Evolutionary conservation across 2,329 filamentous ascomycete genomes (phyloP), one percentile per base, ranked within the genome.

Genomic region (Akanthomyces dipterigenus): DNA sequence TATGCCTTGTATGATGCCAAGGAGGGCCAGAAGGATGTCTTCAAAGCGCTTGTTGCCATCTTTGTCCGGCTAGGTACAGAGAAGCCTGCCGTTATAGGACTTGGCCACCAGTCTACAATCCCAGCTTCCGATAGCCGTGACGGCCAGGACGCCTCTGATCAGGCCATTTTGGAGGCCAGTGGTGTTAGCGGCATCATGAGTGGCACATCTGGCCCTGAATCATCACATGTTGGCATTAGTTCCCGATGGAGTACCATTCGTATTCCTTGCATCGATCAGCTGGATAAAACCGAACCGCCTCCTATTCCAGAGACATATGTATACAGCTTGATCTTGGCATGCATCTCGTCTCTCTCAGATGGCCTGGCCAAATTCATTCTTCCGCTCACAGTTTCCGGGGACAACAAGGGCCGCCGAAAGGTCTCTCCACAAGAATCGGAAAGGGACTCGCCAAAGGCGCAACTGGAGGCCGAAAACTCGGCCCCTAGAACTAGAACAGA

Each of bases 41-140:
- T 99, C 24, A 88, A 90, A 67, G 89, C 92, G 62, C 80, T 97
- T 63, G 88, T 95, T 64, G 90, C 91, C 11, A 88, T 89, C 0
- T 93, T 99, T 70, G 95, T 98, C n/a, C 86, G 92, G 16, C 78
- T 98, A 9, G 93, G 93, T 60, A 92, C 92, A 0, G 95, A 99
- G 70, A 96, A 92, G 69, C 95, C 95, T 1, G 79, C 84, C 0
- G 80, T 96, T 28, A 98, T 99, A 64, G 95, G 95, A 0, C 83
- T 98, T 3, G 88, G 93, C 5, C 88, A 90, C 64, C 91, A 96
- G 67, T 98, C 95, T 1, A 93, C 91, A 0, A 84, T 93, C 38
- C 92, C 95, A 6, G 82, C 83, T 0, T 81, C 82, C 9, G 80
- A 79, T 46, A 46, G 83, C 5, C 80, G 80, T 38, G 80, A 77